Evolutionary conservation across 148 eudicot genomes (phyloP), one percentile per base, ranked within the genome.

Genomic region (Drosera capensis): DNA sequence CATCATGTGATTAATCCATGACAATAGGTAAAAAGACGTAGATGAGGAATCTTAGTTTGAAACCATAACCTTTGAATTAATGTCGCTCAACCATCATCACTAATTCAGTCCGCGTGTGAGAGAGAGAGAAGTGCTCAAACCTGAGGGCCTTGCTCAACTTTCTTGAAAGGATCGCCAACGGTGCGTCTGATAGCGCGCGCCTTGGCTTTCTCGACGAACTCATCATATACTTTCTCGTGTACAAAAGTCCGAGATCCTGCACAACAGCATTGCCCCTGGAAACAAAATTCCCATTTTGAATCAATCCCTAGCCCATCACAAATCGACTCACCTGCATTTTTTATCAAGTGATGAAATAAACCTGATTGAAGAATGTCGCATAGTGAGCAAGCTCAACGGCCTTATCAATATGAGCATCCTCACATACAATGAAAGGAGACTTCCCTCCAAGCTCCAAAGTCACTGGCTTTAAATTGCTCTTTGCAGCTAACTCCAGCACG

Each of bases 81-180:
- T 43, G 4, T n/a, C n/a, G n/a, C 16, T 15, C 37, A 18, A 25
- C 20, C 18, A n/a, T n/a, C 13, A 31, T 9, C 29, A 56, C 24
- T 25, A 41, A 20, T 30, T 2, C 15, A 34, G 26, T 14, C 8
- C 20, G 5, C 17, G 1, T 1, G n/a, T 25, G 21, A 28, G 17
- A 25, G 18, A 18, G 20, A 19, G 0, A 20, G 43, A 20, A 16
- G 8, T 19, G 6, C 3, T 11, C 6, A 15, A 47, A 80, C 97
- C 93, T 90, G 99, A 43, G 99, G 99, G 53, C 99, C 99, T 73
- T 90, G 99, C 56, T 90, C 99, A 65, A 73, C 66, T 17, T 72
- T 95, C 40, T 67, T 78, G 72, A 84, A 90, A 48, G 99, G 99
- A 64, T 90, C 99, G 17, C 95, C 99, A 54, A 90, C 95, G 13